Percentiles rank a stretch among this genome's conserved stretches.
Conservation (phyloP, 2,329 filamentous ascomycete genomes). For the Verticillium tricorpus region DNA sequence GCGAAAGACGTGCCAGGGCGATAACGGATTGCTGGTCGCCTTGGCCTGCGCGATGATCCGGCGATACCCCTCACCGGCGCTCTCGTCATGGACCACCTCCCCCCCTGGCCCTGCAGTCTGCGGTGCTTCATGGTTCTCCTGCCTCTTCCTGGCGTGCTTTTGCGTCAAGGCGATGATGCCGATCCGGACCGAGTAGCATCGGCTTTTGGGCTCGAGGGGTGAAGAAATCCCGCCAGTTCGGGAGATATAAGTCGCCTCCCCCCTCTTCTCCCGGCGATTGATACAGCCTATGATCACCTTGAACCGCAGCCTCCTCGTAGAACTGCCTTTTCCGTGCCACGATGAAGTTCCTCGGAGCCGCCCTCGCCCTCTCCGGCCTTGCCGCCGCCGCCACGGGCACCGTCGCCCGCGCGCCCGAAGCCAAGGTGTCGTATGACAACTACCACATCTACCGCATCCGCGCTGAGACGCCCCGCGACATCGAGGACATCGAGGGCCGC, state of each 20-base stretch:
- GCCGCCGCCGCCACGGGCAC: background rate
- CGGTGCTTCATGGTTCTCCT: background rate
- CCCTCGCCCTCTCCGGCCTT: slow-evolving; percentile 3
- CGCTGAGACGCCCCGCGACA: slow-evolving; percentile 9
- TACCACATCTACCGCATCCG: slow-evolving; percentile 26
- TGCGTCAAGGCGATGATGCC: background rate
- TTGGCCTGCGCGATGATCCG: background rate
- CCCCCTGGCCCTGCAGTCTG: background rate
- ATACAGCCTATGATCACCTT: background rate
- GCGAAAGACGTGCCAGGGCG: background rate
- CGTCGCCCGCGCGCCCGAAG: background rate
- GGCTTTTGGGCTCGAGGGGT: background rate
- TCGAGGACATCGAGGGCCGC: slow-evolving; percentile 12
- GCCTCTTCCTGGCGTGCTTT: background rate
- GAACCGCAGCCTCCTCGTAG: background rate
- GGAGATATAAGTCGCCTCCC: background rate
- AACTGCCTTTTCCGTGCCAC: background rate
- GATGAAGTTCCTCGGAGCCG: slow-evolving; percentile 8
- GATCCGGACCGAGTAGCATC: background rate
- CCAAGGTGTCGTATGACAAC: slow-evolving; percentile 22
- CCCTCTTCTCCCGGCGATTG: background rate
- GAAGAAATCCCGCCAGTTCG: background rate
- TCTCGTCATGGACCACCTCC: background rate
- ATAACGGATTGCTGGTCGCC: background rate
- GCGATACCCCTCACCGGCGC: background rate